Percentiles rank a stretch among this genome's conserved stretches.
Evolutionary conservation across 2,329 filamentous ascomycete genomes (phyloP).

Genomic region (Penicillium capsulatum): DNA sequence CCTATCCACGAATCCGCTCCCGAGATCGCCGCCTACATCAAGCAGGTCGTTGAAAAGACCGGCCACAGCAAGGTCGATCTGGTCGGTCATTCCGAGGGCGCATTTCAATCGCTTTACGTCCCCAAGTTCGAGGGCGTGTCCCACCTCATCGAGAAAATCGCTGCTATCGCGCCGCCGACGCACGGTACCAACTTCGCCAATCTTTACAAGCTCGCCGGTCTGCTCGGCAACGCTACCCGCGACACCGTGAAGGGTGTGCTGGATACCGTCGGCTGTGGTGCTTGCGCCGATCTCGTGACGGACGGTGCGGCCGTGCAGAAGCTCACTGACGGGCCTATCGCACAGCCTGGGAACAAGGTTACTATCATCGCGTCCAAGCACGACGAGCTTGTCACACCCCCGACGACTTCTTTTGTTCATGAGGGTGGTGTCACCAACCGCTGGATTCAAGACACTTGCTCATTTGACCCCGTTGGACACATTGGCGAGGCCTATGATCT

Average conservation of each 20-base stretch:
- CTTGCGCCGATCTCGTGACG: constrained; percentile 31
- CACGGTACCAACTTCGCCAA: constrained; percentile 31
- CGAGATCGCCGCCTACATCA: constrained; percentile 41
- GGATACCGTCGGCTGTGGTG: constrained; percentile 30
- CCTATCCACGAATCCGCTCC: constrained; percentile 38
- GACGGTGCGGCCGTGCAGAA: constrained; percentile 27
- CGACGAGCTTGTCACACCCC: constrained; percentile 37
- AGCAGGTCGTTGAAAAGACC: constrained; percentile 34
- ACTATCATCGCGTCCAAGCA: constrained; percentile 33
- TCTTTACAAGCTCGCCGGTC: constrained; percentile 29
- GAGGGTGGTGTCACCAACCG: constrained; percentile 32
- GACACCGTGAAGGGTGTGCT: constrained; percentile 22
- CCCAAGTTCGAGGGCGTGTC: constrained; percentile 37
- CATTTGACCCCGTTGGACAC: constrained; percentile 34
- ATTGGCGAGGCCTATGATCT: constrained; percentile 38
- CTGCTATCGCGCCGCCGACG: constrained; percentile 37
- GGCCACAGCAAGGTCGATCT: constrained; percentile 39
- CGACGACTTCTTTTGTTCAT: constrained; percentile 28
- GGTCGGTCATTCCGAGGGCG: constrained; percentile 46
- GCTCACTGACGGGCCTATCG: constrained; percentile 36
- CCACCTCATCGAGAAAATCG: constrained; percentile 30
- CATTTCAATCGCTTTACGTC: constrained; percentile 40
- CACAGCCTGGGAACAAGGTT: constrained; percentile 31
- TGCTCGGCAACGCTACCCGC: constrained; percentile 26
- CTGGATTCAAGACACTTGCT: constrained; percentile 33